These are phyloP conservation scores for Ceriops tagal DNA, from an alignment of 345 rosid species.

Conservation along the genomic window DNA sequence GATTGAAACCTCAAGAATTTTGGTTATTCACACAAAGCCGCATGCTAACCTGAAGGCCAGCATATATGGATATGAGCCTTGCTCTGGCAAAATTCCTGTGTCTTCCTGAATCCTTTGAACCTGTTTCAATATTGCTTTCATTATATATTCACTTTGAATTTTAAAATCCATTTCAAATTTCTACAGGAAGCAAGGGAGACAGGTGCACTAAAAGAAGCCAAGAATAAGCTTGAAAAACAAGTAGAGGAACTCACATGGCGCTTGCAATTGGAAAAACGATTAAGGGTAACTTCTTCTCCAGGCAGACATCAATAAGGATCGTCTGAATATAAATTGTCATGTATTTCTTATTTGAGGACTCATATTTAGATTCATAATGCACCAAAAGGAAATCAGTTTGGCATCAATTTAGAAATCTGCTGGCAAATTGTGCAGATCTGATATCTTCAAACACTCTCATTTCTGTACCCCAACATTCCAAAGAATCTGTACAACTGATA, in stretches of 20 bases:
- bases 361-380: background rate
- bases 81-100: background rate
- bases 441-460: background rate
- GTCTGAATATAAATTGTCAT: background rate
- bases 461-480: background rate
- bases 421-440: background rate
- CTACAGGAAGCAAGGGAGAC: constrained; percentile 48
- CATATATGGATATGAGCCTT: background rate
- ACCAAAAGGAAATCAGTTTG: background rate
- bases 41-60: background rate
- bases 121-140: background rate
- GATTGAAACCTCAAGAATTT: background rate
- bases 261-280: constrained; percentile 43
- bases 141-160: background rate
- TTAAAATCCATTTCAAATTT: constrained; percentile 6
- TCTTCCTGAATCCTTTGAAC: background rate
- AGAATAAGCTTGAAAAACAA: constrained; percentile 47
- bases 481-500: background rate
- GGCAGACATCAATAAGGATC: background rate
- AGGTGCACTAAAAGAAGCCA: constrained; percentile 48
- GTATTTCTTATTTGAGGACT: background rate
- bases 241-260: constrained; percentile 54
- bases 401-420: constrained; percentile 5
- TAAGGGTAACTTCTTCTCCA: constrained; percentile 31
- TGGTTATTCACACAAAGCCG: background rate